These are phyloP conservation scores for Raphidocelis subcapitata DNA, from an alignment of 139 green algal species.

Conservation along the genomic window DNA sequence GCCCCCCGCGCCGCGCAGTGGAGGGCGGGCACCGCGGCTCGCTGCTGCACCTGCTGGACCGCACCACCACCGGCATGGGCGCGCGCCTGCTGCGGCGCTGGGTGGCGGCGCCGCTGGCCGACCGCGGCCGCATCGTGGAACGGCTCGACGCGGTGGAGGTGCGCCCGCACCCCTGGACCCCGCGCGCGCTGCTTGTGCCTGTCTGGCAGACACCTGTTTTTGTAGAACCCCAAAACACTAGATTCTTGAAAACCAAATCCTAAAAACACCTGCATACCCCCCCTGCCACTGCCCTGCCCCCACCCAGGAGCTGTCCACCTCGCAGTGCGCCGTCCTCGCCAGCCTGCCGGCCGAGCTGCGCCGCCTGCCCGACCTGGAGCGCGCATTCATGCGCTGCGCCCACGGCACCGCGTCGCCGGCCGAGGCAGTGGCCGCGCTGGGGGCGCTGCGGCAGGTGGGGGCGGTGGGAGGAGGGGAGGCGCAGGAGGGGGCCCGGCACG, in stretches of 20 bases:
- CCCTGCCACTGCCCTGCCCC: no score
- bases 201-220: no score
- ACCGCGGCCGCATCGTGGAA: slow-evolving; percentile 45
- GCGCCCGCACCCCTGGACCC: neutral
- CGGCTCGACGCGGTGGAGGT: slow-evolving; percentile 77
- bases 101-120: slow-evolving; percentile 64
- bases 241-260: no score
- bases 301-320: no score
- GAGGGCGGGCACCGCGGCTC: slow-evolving; percentile 40
- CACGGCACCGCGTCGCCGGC: slow-evolving; percentile 73
- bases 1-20: neutral
- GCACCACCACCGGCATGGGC: slow-evolving; percentile 67
- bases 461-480: neutral
- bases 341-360: no score
- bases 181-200: no score
- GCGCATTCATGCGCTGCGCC: slow-evolving; percentile 66
- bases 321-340: no score
- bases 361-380: slow-evolving; percentile 71
- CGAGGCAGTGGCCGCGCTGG: slow-evolving; percentile 65
- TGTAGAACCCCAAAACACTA: no score
- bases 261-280: no score
- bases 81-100: slow-evolving; percentile 74
- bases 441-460: slow-evolving; percentile 23
- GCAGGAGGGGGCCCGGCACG: neutral
- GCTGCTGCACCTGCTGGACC: slow-evolving; percentile 83